Conservation (phyloP, 2,329 filamentous ascomycete genomes). For the Meredithiella fracta region DNA sequence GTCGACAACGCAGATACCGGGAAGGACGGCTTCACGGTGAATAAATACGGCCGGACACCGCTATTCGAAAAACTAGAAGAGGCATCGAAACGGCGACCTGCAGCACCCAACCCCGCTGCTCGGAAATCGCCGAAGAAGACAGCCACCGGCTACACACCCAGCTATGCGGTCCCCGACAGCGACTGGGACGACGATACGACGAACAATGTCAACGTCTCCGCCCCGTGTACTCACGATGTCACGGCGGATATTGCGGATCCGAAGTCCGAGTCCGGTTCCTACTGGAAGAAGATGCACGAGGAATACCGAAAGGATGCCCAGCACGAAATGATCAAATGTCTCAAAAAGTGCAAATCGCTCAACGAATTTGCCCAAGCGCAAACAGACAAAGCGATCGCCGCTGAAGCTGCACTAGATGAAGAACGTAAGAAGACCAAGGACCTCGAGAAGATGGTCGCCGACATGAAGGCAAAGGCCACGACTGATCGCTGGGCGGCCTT, state of each 20-base stretch:
- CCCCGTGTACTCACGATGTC: constrained; percentile 38
- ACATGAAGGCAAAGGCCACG: constrained; percentile 24
- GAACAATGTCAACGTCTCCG: constrained; percentile 21
- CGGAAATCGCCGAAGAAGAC: constrained; percentile 1
- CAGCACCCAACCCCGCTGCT: not conserved
- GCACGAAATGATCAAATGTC: constrained; percentile 58
- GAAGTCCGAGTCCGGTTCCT: constrained; percentile 56
- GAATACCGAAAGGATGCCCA: constrained; percentile 56
- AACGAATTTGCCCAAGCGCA: constrained; percentile 68
- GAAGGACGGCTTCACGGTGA: constrained; percentile 18
- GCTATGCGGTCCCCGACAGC: constrained; percentile 13
- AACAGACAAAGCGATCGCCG: constrained; percentile 50
- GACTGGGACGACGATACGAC: constrained; percentile 35
- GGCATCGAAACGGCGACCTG: constrained; percentile 20
- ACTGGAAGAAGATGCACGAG: constrained; percentile 67
- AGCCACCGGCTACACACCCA: constrained; percentile 14
- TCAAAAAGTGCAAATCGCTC: constrained; percentile 37
- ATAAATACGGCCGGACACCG: constrained; percentile 20
- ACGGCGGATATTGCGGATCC: constrained; percentile 59
- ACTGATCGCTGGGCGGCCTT: not conserved
- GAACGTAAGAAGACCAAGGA: constrained; percentile 53
- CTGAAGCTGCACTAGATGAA: constrained; percentile 48
- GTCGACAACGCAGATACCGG: constrained; percentile 22
- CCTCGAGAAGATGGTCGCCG: constrained; percentile 42
- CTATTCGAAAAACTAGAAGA: constrained; percentile 32